These are phyloP conservation scores for Strombidium stylifer DNA, from an alignment of 73 alveolate species.

Conservation along the genomic window DNA sequence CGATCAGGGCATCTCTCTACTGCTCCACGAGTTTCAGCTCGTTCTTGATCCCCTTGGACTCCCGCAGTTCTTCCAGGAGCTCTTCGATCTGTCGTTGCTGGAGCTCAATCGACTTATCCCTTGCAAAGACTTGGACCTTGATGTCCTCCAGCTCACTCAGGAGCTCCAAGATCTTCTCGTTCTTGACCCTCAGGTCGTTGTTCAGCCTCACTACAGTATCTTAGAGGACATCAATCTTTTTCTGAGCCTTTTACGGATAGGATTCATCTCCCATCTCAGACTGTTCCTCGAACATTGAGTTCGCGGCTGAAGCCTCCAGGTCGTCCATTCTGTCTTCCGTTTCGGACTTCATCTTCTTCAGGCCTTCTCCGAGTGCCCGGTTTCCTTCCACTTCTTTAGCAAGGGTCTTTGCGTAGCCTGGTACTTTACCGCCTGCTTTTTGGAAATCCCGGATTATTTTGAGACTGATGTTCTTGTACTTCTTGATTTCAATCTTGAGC, in stretches of 20 bases:
- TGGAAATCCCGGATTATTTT: constrained; percentile 3
- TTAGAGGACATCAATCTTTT: constrained; percentile 4
- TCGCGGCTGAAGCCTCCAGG: constrained; percentile 5
- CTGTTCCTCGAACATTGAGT: no score
- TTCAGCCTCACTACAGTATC: constrained; percentile 9
- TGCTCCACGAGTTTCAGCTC: constrained; percentile 20
- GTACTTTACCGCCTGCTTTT: no score
- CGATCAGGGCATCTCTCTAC: constrained; percentile 26
- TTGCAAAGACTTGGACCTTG: constrained; percentile 35
- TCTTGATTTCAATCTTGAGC: constrained; percentile 68
- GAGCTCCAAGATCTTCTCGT: constrained; percentile 33
- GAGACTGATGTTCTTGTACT: constrained; percentile 33
- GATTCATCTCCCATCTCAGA: no score
- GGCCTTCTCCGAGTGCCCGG: constrained; percentile 4
- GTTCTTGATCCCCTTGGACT: constrained; percentile 28
- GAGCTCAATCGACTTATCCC: constrained; percentile 35
- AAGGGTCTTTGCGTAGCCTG: background rate
- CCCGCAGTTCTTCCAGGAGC: constrained; percentile 40
- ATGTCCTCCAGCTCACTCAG: constrained; percentile 31
- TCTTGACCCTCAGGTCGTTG: constrained; percentile 31
- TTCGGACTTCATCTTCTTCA: background rate
- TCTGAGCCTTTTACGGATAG: background rate
- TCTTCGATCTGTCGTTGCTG: constrained; percentile 25
- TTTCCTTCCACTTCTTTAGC: no score
- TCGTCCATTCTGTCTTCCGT: background rate